Evolutionary conservation across 2,329 filamentous ascomycete genomes (phyloP), one percentile per base, ranked within the genome.

Genomic region (Cylindrodendrum hubeiense): DNA sequence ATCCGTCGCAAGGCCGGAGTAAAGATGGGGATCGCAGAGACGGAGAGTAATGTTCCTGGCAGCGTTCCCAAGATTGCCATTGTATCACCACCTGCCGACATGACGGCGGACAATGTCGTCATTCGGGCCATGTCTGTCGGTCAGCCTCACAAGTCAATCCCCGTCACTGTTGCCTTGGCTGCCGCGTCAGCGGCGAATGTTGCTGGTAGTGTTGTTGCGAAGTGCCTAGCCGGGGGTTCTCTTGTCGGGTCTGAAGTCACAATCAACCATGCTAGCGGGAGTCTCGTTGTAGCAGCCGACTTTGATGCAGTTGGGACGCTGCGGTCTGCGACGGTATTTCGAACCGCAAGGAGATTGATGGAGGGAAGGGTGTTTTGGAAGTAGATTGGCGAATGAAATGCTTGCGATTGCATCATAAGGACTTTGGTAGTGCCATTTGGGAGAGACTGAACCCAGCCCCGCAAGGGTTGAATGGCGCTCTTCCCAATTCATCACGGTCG

Each of bases 31-130:
- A 78, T 91, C 47, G 81, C 81, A 12, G 67, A 64, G 13, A 55
- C 43, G 0, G 39, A 54, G 2, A 69, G 65, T 0, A 17, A 60
- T 5, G 85, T 85, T 7, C 83, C 85, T 0, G 83, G 85, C 0
- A 85, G 85, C 0, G 85, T 90, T 1, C 89, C 89, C 0, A 90
- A 90, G 71, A 87, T 91, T 47, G 84, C 84, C 15, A 78, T 91
- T 17, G 82, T 90, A 1, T 85, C 84, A 4, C 69, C 71, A 34
- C 77, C 80, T n/a, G 52, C 24, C 5, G 54, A 80, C 2, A 80
- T 84, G 70, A 67, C 83, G 4, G 5, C 2, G 1, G 52, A 66
- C 39, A 65, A 54, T 5, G 28, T 74, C 9, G 74, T 83, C 2
- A 82, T 81, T n/a, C 78, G 83, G n/a, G 83, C 84, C 19, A 77